phyloP scores from a whole-genome alignment of 2,329 filamentous ascomycete genomes.

The Harringtonia lauricola region DNA sequence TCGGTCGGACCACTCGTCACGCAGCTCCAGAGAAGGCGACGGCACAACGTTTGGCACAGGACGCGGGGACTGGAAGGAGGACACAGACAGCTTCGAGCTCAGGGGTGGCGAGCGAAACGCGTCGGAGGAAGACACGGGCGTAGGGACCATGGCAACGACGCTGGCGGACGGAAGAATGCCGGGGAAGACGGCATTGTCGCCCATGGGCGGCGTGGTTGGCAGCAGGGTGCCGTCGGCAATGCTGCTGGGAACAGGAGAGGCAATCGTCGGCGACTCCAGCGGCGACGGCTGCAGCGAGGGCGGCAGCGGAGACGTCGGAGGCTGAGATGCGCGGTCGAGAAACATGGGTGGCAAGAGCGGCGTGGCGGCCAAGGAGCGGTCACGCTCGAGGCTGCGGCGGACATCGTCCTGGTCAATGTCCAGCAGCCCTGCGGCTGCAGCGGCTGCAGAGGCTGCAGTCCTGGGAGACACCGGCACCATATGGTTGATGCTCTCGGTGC shows the following conservation, averaged over 20 bases:
- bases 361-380: conserved; percentile 57
- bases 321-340: conserved; percentile 33
- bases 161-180: conserved; percentile 12
- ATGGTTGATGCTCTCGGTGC: conserved; percentile 40
- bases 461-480: background rate
- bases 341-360: conserved; percentile 77
- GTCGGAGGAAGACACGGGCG: background rate
- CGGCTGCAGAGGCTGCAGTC: background rate
- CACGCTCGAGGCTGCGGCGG: conserved; percentile 43
- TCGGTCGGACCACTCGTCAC: conserved; percentile 73
- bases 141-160: conserved; percentile 15
- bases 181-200: background rate
- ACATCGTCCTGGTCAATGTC: conserved; percentile 36
- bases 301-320: conserved; percentile 20
- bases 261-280: conserved; percentile 43
- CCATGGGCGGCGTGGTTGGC: background rate
- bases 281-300: conserved; percentile 71
- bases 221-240: background rate
- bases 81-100: conserved; percentile 64
- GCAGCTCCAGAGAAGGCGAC: conserved; percentile 44
- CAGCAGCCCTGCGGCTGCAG: conserved; percentile 21
- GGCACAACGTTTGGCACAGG: conserved; percentile 43
- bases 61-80: conserved; percentile 60
- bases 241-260: background rate
- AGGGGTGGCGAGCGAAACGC: conserved; percentile 52